Evolutionary conservation across 441 rosid genomes (phyloP).

Genomic region (Syzygium syzygioides): DNA sequence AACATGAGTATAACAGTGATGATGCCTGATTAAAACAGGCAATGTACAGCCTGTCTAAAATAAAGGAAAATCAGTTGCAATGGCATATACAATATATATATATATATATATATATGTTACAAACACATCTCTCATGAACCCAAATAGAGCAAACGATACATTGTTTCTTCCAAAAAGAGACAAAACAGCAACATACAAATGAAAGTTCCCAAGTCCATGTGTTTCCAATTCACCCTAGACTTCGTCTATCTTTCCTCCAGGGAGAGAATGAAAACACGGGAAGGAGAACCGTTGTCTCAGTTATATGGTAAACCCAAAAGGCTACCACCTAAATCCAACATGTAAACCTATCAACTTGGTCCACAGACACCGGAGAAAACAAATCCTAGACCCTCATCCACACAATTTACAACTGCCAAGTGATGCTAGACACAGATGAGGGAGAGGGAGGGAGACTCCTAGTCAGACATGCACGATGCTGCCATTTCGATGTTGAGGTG

Average conservation of each 20-base stretch:
- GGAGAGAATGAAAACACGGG: slow-evolving; percentile 38
- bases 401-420: neutral
- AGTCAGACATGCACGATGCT: neutral
- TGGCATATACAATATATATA: neutral
- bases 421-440: neutral
- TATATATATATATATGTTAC: too few relatives aligned
- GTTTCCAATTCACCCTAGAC: slow-evolving; percentile 36
- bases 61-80: neutral
- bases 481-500: neutral
- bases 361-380: neutral
- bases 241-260: neutral
- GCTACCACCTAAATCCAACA: neutral
- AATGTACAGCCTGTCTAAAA: neutral
- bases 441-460: neutral
- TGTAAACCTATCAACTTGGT: neutral
- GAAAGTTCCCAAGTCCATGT: neutral
- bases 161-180: neutral
- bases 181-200: neutral
- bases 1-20: neutral
- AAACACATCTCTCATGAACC: neutral
- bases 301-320: neutral
- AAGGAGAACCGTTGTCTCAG: neutral
- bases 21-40: neutral
- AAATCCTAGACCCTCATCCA: neutral
- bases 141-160: neutral